A percentile compares a stretch with the other conserved stretches of the same genome.
phyloP scores from a whole-genome alignment of 2,329 filamentous ascomycete genomes.

The Fusarium mundagurra region DNA sequence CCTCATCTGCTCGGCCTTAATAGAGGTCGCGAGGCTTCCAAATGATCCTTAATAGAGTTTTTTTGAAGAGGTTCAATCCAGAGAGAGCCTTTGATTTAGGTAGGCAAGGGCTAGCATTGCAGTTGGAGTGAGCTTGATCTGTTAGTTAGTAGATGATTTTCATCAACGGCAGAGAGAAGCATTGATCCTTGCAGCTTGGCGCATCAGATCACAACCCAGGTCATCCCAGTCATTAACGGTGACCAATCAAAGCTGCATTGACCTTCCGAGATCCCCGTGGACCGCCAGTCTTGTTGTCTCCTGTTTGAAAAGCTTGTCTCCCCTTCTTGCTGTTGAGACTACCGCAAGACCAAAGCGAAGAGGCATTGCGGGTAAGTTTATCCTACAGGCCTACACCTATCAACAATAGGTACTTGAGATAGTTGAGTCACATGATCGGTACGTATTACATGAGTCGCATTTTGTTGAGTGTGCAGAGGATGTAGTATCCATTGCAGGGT shows the following conservation, averaged over 20 bases:
- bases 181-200: neutral
- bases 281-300: neutral
- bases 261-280: neutral
- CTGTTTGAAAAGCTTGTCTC: neutral
- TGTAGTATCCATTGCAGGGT: accelerated
- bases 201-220: neutral
- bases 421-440: neutral
- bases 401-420: accelerated
- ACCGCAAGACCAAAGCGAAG: neutral
- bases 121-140: neutral
- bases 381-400: accelerated
- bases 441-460: accelerated
- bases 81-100: accelerated
- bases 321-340: neutral
- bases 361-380: neutral
- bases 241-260: neutral
- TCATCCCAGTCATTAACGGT: neutral
- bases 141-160: neutral
- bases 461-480: accelerated
- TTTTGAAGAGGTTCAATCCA: accelerated
- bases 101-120: neutral
- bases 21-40: neutral
- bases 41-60: accelerated
- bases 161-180: neutral
- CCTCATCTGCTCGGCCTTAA: neutral